Percentiles rank a stretch among this genome's conserved stretches.
Conservation (phyloP, 768 basidiomycete genomes). For the Boletus sensibilis region DNA sequence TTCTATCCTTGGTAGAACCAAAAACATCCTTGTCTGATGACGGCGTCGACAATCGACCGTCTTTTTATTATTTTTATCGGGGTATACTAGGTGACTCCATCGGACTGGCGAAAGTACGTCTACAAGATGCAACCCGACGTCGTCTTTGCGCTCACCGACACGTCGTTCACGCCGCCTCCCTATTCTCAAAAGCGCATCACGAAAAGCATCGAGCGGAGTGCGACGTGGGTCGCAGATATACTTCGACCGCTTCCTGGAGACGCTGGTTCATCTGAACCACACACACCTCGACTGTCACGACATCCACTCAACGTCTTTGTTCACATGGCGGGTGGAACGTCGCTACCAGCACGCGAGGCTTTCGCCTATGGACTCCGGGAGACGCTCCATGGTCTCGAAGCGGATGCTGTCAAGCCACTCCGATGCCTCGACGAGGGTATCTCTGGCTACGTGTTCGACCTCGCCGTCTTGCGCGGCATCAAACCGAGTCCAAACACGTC, state of each 20-base stretch:
- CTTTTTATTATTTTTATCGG: not conserved
- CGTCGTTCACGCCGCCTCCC: slow-evolving; percentile 60
- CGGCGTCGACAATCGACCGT: not conserved
- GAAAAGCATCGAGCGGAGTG: slow-evolving; percentile 71
- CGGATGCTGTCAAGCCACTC: slow-evolving; percentile 49
- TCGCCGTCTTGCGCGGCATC: slow-evolving; percentile 46
- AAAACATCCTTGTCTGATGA: not conserved
- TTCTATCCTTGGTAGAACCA: not conserved
- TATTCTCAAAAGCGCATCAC: slow-evolving; percentile 76
- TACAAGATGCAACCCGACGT: slow-evolving; percentile 62
- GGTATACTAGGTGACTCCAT: slow-evolving; percentile 46
- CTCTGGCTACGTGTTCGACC: slow-evolving; percentile 68
- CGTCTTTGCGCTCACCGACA: slow-evolving; percentile 69
- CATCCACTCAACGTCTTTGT: slow-evolving; percentile 55
- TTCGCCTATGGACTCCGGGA: slow-evolving; percentile 63
- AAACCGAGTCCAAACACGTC: slow-evolving; percentile 15
- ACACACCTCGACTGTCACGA: not conserved
- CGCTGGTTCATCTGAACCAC: not conserved
- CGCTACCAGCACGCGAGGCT: slow-evolving; percentile 53
- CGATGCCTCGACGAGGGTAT: slow-evolving; percentile 66
- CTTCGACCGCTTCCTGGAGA: slow-evolving; percentile 35
- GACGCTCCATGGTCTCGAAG: slow-evolving; percentile 53
- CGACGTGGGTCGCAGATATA: slow-evolving; percentile 59
- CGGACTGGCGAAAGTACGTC: slow-evolving; percentile 56
- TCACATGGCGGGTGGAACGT: slow-evolving; percentile 65